Conservation (phyloP, 805 yeast species). For the Kluyveromyces starmeri region DNA sequence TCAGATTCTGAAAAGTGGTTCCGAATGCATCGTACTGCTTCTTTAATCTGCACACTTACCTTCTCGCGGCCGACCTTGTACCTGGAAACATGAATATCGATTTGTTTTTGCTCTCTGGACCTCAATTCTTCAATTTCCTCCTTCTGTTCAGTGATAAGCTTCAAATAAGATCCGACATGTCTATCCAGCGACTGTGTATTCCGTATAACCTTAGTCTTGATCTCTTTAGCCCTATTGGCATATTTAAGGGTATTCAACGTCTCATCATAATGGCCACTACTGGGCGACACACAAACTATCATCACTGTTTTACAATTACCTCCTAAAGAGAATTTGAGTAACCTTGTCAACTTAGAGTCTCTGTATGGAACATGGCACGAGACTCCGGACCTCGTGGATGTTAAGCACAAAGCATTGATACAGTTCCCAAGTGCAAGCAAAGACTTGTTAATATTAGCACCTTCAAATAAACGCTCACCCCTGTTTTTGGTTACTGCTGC, state of each 20-base stretch:
- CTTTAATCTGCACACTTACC: constrained; percentile 34
- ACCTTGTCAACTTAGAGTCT: constrained; percentile 80
- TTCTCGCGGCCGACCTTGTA: constrained; percentile 31
- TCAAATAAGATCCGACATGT: constrained; percentile 77
- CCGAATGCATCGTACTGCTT: constrained; percentile 35
- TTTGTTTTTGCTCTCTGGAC: constrained; percentile 38
- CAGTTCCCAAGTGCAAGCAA: constrained; percentile 87
- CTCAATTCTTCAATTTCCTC: constrained; percentile 63
- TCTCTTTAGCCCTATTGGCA: constrained; percentile 86
- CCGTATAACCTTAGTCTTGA: constrained; percentile 68
- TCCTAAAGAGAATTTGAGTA: constrained; percentile 81
- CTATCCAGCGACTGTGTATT: constrained; percentile 70
- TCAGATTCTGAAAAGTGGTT: constrained; percentile 33
- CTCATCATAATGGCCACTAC: constrained; percentile 82
- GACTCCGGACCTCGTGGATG: constrained; percentile 35
- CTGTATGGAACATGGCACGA: constrained; percentile 74
- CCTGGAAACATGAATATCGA: constrained; percentile 32
- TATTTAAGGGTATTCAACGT: constrained; percentile 85
- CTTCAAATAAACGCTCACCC: constrained; percentile 76
- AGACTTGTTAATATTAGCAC: constrained; percentile 88
- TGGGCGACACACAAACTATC: constrained; percentile 92
- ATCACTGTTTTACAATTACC: constrained; percentile 93
- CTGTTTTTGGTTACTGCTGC: constrained; percentile 84
- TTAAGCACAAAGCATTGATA: constrained; percentile 81
- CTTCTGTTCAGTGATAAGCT: constrained; percentile 76